These are phyloP conservation scores for Trichothecium sympodiale DNA, from an alignment of 2,329 filamentous ascomycete genomes.

Conservation along the genomic window DNA sequence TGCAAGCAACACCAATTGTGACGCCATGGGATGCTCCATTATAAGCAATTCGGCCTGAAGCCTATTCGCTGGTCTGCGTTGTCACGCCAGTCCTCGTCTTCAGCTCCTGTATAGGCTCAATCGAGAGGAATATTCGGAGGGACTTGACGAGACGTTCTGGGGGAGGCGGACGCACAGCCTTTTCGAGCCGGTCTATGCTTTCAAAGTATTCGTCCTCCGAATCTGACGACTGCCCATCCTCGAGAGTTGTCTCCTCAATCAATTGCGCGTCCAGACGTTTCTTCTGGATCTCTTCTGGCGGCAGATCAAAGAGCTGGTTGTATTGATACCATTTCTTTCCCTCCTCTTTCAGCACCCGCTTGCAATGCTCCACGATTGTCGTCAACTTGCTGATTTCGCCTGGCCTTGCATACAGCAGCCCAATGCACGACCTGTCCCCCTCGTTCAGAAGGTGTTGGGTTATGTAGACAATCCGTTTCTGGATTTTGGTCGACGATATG, in stretches of 20 bases:
- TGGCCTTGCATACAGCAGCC: conserved; percentile 40
- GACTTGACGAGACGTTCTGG: conserved; percentile 36
- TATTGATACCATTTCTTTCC: conserved; percentile 43
- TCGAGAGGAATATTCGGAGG: conserved; percentile 50
- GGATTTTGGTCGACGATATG: conserved; percentile 49
- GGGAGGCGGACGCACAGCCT: conserved; percentile 35
- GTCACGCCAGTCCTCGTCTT: conserved; percentile 34
- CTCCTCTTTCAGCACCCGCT: conserved; percentile 39
- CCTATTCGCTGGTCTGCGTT: conserved; percentile 30
- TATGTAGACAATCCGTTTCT: conserved; percentile 36
- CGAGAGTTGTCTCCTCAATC: conserved; percentile 32
- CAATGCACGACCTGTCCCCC: conserved; percentile 12
- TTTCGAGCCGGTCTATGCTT: conserved; percentile 44
- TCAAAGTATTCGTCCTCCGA: conserved; percentile 39
- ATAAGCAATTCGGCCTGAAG: no score
- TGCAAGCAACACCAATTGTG: no score
- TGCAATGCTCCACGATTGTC: conserved; percentile 55
- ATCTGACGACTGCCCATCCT: conserved; percentile 11
- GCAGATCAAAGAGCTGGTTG: conserved; percentile 42
- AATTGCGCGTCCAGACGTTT: conserved; percentile 18
- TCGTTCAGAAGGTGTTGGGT: conserved; percentile 29
- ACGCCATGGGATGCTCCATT: no score
- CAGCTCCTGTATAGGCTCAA: conserved; percentile 41
- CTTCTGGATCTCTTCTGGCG: conserved; percentile 15
- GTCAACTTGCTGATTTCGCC: conserved; percentile 52